A percentile compares a stretch with the other conserved stretches of the same genome.
phyloP scores from a whole-genome alignment of 139 green algal genomes.

The Coccomyxa sp. region DNA sequence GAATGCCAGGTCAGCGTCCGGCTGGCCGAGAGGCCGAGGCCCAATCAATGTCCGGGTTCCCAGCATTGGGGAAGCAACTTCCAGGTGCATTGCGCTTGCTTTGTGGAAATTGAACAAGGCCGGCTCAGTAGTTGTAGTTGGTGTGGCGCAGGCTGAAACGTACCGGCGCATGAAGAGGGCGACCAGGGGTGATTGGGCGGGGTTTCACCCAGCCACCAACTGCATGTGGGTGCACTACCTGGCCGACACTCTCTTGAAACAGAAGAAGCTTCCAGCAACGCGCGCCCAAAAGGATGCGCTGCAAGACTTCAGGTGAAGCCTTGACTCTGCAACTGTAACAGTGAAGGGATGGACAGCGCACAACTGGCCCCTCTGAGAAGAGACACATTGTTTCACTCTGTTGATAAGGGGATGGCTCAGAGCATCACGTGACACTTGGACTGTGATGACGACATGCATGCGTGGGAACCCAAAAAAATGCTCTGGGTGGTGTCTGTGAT shows the following conservation, averaged over 20 bases:
- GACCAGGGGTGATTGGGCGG: slow-evolving; percentile 61
- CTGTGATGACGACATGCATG: slow-evolving; percentile 10
- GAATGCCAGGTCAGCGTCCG: neutral
- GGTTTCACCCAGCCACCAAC: slow-evolving; percentile 76
- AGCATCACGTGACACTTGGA: neutral
- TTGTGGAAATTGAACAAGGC: neutral
- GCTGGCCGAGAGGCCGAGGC: neutral
- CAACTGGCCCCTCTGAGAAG: neutral
- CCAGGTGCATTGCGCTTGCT: neutral
- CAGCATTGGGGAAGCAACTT: neutral
- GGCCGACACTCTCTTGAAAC: slow-evolving; percentile 66
- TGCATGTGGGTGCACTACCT: slow-evolving; percentile 91
- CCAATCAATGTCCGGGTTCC: neutral
- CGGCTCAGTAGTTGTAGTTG: neutral
- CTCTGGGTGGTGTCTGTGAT: neutral
- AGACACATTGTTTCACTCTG: neutral
- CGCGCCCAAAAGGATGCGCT: slow-evolving; percentile 35
- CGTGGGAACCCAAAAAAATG: no score
- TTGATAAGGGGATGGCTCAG: no score
- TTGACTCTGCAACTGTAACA: no score
- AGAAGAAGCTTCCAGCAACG: slow-evolving; percentile 40
- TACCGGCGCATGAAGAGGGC: slow-evolving; percentile 81
- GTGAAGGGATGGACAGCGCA: neutral
- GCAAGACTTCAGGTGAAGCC: slow-evolving; percentile 35
- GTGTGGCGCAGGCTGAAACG: slow-evolving; percentile 59